Conservation (phyloP, 1,139 yeast genomes). For the Diutina catenulata region DNA sequence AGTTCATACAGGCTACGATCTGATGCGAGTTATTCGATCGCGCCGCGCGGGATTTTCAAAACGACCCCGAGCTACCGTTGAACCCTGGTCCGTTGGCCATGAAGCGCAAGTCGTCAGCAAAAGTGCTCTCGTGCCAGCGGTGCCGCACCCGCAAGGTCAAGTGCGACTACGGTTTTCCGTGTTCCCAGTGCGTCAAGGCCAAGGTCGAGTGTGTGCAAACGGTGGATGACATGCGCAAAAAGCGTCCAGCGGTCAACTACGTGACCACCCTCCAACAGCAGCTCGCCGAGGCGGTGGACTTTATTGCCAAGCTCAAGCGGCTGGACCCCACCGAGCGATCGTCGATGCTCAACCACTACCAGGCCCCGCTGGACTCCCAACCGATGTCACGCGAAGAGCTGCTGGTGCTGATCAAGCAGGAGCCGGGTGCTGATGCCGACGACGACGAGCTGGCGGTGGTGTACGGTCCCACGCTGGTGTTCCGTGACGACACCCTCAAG, state of each 20-base stretch:
- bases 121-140: constrained; percentile 27
- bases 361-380: too few species aligned
- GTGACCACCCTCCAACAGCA: constrained; percentile 28
- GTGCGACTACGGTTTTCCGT: constrained; percentile 40
- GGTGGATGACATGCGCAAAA: constrained; percentile 41
- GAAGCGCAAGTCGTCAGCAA: constrained; percentile 4
- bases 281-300: constrained; percentile 15
- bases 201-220: constrained; percentile 37
- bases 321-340: constrained; percentile 13
- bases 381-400: constrained; percentile 11
- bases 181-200: constrained; percentile 34
- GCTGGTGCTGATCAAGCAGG: constrained; percentile 5
- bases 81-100: too few species aligned
- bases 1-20: too few species aligned
- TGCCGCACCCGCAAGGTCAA: constrained; percentile 44
- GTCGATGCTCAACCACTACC: constrained; percentile 14
- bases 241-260: constrained; percentile 38
- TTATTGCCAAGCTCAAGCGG: constrained; percentile 16
- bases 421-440: not conserved
- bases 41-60: too few species aligned
- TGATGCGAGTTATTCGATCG: too few species aligned
- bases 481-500: constrained; percentile 21
- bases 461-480: constrained; percentile 43
- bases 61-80: too few species aligned
- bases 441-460: constrained; percentile 14